Conservation (phyloP, 805 yeast species). For the Cyberlindnera maclurae region DNA sequence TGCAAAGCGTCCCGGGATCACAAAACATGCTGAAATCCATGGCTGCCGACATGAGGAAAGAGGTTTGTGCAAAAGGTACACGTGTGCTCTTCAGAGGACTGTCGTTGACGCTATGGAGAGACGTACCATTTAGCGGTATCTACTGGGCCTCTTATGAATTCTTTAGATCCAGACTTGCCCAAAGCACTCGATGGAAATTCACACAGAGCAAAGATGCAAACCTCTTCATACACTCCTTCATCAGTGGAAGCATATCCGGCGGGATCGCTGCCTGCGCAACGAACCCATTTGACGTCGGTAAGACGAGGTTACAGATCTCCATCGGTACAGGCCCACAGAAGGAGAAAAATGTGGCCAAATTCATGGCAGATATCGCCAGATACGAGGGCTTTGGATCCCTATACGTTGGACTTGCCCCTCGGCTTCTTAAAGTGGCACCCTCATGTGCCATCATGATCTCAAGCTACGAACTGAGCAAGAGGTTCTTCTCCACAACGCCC, state of each 20-base stretch:
- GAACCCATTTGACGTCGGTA: conserved; percentile 96
- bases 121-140: conserved; percentile 92
- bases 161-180: conserved; percentile 23
- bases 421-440: conserved; percentile 89
- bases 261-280: conserved; percentile 78
- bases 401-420: conserved; percentile 82
- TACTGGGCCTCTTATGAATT: conserved; percentile 88
- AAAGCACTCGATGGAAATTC: conserved; percentile 1
- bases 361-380: conserved; percentile 52
- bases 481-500: conserved; percentile 30
- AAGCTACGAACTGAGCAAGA: conserved; percentile 84
- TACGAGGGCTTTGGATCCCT: conserved; percentile 78
- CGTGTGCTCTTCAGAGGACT: conserved; percentile 75
- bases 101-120: conserved; percentile 88
- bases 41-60: conserved; percentile 43
- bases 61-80: conserved; percentile 51
- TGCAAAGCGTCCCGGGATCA: conserved; percentile 73
- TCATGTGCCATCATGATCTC: conserved; percentile 98
- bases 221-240: conserved; percentile 56
- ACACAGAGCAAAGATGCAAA: conserved; percentile 25
- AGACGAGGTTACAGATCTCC: conserved; percentile 80
- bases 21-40: conserved; percentile 32
- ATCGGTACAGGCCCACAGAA: conserved; percentile 13
- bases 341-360: conserved; percentile 57
- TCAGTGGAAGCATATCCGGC: conserved; percentile 83